These are phyloP conservation scores for Mycena olivaceomarginata DNA, from an alignment of 768 basidiomycete species.

Conservation along the genomic window DNA sequence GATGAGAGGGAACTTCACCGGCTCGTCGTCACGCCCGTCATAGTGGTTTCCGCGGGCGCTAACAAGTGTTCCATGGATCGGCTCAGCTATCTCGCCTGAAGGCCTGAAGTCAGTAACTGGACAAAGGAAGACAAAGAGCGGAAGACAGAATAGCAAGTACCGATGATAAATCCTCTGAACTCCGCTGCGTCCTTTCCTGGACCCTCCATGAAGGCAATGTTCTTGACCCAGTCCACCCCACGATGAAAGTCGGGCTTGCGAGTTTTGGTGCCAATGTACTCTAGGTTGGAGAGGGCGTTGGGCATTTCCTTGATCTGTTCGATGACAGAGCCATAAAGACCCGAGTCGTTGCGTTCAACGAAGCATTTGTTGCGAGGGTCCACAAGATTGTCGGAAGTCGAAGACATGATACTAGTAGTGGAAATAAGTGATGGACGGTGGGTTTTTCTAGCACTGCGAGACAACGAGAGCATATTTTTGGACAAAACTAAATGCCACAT, in stretches of 20 bases:
- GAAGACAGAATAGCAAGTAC: too few relatives aligned
- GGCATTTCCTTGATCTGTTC: not conserved
- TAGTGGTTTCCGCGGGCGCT: conserved; percentile 8
- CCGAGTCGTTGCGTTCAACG: conserved; percentile 14
- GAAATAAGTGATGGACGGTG: too few relatives aligned
- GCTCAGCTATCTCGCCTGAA: conserved; percentile 1
- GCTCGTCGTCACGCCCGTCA: not conserved
- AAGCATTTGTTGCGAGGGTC: too few relatives aligned
- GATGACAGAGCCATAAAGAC: not conserved
- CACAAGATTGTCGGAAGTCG: too few relatives aligned
- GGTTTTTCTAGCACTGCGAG: too few relatives aligned
- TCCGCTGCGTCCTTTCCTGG: not conserved
- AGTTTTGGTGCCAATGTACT: conserved; percentile 20
- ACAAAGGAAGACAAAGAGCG: not conserved
- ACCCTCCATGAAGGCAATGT: not conserved
- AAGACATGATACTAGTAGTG: too few relatives aligned
- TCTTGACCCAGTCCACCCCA: not conserved
- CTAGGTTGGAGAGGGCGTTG: not conserved
- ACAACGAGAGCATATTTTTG: too few relatives aligned
- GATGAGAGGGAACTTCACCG: not conserved
- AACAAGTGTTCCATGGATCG: not conserved
- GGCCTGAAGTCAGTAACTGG: not conserved
- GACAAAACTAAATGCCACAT: too few relatives aligned
- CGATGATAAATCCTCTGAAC: too few relatives aligned
- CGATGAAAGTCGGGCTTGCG: not conserved